Evolutionary conservation across 768 basidiomycete species (phyloP).

Genomic region (Leccinum longicurvipes): DNA sequence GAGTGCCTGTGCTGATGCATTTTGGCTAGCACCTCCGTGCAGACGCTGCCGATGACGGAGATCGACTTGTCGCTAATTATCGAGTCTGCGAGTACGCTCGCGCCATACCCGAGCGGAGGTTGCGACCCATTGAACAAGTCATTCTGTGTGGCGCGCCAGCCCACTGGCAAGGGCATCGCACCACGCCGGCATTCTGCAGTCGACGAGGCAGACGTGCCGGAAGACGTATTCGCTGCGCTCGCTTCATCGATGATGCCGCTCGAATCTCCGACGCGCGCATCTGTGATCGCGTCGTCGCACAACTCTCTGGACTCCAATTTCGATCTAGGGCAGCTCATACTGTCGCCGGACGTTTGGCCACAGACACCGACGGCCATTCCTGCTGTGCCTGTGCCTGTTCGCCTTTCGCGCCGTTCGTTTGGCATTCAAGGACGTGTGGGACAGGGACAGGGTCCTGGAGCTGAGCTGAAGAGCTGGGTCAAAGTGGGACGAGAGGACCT

Average conservation of each 20-base stretch:
- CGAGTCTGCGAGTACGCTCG: constrained; percentile 10
- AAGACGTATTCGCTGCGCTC: constrained; percentile 12
- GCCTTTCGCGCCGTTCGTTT: constrained; percentile 4
- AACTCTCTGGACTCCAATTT: constrained; percentile 30
- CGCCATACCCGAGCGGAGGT: neutral
- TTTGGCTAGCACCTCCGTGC: constrained; percentile 11
- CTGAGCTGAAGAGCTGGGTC: neutral
- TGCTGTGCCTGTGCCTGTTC: constrained; percentile 8
- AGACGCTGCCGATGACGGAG: constrained; percentile 18
- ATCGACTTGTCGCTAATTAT: constrained; percentile 21
- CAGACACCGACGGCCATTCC: constrained; percentile 12
- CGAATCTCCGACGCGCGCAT: constrained; percentile 23
- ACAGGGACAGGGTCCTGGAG: neutral
- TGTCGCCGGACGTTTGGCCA: constrained; percentile 21
- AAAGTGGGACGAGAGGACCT: neutral
- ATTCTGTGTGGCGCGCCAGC: neutral
- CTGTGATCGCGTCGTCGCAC: constrained; percentile 29
- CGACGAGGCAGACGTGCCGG: constrained; percentile 4
- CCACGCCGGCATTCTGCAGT: constrained; percentile 5
- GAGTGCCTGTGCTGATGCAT: constrained; percentile 6
- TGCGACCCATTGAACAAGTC: neutral
- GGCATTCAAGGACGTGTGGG: constrained; percentile 4
- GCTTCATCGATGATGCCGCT: constrained; percentile 11
- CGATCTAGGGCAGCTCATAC: constrained; percentile 15
- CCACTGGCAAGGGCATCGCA: neutral